Conservation (phyloP, 192 early-diverging fungal genomes). For the Coemansia reversa region DNA sequence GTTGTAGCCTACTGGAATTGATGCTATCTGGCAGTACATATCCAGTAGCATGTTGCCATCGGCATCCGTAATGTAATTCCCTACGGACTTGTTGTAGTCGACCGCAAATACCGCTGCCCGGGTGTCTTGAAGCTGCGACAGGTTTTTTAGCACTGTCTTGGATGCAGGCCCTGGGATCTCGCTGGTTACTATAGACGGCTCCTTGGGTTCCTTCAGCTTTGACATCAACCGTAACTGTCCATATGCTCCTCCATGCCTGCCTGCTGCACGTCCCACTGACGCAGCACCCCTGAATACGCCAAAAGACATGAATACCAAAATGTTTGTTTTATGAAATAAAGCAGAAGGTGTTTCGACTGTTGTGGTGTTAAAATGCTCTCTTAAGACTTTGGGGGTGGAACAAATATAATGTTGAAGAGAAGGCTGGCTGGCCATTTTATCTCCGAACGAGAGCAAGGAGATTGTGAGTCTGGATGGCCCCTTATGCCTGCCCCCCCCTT, state of each 20-base stretch:
- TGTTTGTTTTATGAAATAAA: background rate
- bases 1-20: slow-evolving; percentile 75
- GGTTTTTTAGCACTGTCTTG: slow-evolving; percentile 46
- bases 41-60: slow-evolving; percentile 72
- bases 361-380: no score
- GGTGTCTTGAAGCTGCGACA: slow-evolving; percentile 64
- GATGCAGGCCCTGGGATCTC: slow-evolving; percentile 65
- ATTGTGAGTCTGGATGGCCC: no score
- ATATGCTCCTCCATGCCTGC: background rate
- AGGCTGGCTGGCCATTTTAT: no score
- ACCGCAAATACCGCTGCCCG: slow-evolving; percentile 65
- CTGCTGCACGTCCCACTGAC: slow-evolving; percentile 1
- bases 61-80: slow-evolving; percentile 73
- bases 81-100: slow-evolving; percentile 64
- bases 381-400: no score
- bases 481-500: no score
- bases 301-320: background rate
- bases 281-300: slow-evolving; percentile 13
- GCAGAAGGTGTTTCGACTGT: no score
- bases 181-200: slow-evolving; percentile 55
- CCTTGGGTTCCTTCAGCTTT: slow-evolving; percentile 57
- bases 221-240: slow-evolving; percentile 14
- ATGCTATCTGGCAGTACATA: slow-evolving; percentile 72
- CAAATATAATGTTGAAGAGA: no score
- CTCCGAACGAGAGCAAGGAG: no score